Percentiles rank a stretch among this genome's conserved stretches.
phyloP scores from a whole-genome alignment of 768 basidiomycete genomes.

The Boletus huronensis region DNA sequence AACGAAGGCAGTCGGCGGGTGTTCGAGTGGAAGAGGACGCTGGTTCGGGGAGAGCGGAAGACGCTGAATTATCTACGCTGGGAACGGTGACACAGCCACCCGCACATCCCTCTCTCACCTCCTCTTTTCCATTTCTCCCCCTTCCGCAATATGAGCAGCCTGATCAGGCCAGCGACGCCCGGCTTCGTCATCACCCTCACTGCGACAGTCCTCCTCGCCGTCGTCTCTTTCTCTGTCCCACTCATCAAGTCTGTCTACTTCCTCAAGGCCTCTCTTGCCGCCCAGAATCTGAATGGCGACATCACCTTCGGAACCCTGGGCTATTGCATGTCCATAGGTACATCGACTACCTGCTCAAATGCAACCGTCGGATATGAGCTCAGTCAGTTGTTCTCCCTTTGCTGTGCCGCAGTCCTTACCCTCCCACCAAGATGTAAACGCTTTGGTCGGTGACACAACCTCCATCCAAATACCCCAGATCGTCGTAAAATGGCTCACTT shows the following conservation, averaged over 20 bases:
- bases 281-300: constrained; percentile 47
- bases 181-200: constrained; percentile 79
- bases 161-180: constrained; percentile 82
- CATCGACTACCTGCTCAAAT: constrained; percentile 67
- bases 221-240: constrained; percentile 90
- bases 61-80: constrained; percentile 37
- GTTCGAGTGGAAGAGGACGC: constrained; percentile 41
- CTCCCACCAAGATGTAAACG: constrained; percentile 64
- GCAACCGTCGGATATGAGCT: constrained; percentile 86
- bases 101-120: background rate
- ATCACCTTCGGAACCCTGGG: constrained; percentile 89
- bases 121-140: background rate
- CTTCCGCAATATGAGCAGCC: constrained; percentile 46
- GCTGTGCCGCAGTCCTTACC: constrained; percentile 4
- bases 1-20: constrained; percentile 62
- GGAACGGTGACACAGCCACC: constrained; percentile 22
- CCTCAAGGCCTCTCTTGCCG: constrained; percentile 66
- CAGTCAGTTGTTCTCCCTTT: constrained; percentile 46
- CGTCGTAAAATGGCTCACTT: constrained; percentile 93
- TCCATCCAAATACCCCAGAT: constrained; percentile 73
- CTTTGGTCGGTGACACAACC: constrained; percentile 66
- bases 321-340: constrained; percentile 66
- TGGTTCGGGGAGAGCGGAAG: constrained; percentile 37
- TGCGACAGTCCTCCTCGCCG: constrained; percentile 75
- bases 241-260: constrained; percentile 87